Percentiles rank a stretch among this genome's conserved stretches.
Conservation (phyloP, 257 asterid genomes). For the Petunia secreta region DNA sequence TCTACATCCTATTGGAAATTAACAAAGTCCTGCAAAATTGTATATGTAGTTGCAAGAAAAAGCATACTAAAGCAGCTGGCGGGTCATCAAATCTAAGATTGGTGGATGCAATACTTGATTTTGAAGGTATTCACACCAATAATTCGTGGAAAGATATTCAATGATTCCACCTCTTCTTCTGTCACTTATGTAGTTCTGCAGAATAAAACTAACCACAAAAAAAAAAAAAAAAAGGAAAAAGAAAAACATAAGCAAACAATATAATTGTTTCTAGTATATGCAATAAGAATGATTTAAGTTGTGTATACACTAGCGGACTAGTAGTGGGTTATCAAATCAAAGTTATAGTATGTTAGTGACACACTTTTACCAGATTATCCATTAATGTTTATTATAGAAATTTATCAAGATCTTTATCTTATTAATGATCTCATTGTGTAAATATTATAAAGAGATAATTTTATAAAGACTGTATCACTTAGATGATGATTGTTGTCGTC, state of each 20-base stretch:
- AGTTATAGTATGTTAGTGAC: no score
- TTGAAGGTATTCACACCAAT: slow-evolving; percentile 79
- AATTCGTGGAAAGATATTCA: slow-evolving; percentile 67
- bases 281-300: no score
- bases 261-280: background rate
- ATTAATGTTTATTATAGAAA: no score
- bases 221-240: background rate
- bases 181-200: slow-evolving; percentile 43
- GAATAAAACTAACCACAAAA: background rate
- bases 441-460: no score
- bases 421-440: no score
- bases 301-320: no score
- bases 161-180: slow-evolving; percentile 66
- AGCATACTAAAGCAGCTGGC: background rate
- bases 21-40: slow-evolving; percentile 41
- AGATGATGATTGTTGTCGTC: no score
- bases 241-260: background rate
- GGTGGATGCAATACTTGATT: slow-evolving; percentile 58
- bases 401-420: no score
- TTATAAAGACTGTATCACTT: no score
- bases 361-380: no score
- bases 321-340: no score
- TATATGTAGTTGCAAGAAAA: slow-evolving; percentile 3
- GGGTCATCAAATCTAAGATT: slow-evolving; percentile 64
- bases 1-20: background rate